Evolutionary conservation across 371 early-diverging fungal genomes (phyloP).

Genomic region (Cokeromyces recurvatus): DNA sequence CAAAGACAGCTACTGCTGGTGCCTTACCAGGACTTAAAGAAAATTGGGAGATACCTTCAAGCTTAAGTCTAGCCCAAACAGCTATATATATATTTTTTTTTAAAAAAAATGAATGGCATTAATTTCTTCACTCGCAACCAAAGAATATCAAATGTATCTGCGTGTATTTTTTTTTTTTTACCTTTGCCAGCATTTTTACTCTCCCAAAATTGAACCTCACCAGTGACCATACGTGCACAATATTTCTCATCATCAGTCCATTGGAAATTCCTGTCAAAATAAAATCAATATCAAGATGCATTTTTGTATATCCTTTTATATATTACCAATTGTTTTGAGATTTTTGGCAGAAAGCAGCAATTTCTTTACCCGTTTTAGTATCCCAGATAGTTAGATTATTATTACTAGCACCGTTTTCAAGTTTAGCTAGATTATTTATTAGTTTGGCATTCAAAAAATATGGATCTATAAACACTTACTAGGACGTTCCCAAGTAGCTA

Average conservation of each 20-base stretch:
- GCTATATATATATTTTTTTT: slow-evolving; percentile 6
- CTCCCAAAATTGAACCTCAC: slow-evolving; percentile 88
- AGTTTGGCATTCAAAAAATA: background rate
- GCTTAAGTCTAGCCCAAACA: slow-evolving; percentile 58
- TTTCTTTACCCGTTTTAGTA: slow-evolving; percentile 61
- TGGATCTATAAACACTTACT: slow-evolving; percentile 42
- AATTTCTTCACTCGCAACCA: too few species aligned
- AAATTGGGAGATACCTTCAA: slow-evolving; percentile 79
- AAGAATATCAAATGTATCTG: too few species aligned
- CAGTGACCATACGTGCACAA: slow-evolving; percentile 81
- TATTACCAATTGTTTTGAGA: slow-evolving; percentile 64
- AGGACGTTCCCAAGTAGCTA: slow-evolving; percentile 86
- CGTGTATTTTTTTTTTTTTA: too few species aligned
- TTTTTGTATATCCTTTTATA: background rate
- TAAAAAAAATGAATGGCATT: too few species aligned
- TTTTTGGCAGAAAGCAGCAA: slow-evolving; percentile 79
- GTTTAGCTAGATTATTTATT: slow-evolving; percentile 48
- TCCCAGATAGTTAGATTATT: slow-evolving; percentile 82
- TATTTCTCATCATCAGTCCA: slow-evolving; percentile 91
- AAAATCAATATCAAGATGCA: too few species aligned
- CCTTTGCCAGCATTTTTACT: slow-evolving; percentile 63
- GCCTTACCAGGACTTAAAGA: slow-evolving; percentile 87
- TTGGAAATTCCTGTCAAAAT: slow-evolving; percentile 68
- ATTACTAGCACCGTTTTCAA: slow-evolving; percentile 60
- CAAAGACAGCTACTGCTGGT: slow-evolving; percentile 83